phyloP scores from a whole-genome alignment of 106 monocot species.

The Platanthera zijinensis region DNA sequence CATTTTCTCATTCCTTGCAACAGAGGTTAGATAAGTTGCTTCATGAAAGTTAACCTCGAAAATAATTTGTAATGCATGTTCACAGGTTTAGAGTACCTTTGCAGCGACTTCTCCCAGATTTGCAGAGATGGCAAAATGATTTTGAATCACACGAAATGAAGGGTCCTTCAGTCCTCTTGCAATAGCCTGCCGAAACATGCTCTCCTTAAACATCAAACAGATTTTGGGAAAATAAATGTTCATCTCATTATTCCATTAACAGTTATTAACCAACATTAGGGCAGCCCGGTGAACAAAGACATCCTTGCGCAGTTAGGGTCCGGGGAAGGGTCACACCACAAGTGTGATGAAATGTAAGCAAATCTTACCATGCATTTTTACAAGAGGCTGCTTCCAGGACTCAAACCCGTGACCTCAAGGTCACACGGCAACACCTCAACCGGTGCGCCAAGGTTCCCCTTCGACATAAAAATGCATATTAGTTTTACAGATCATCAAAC shows the following conservation, averaged over 20 bases:
- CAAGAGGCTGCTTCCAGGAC: too few relatives aligned
- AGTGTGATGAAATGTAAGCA: too few relatives aligned
- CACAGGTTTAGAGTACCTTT: slow-evolving; percentile 45
- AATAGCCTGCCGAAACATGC: slow-evolving; percentile 42
- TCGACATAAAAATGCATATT: background rate
- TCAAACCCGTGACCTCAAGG: too few relatives aligned
- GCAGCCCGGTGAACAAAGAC: too few relatives aligned
- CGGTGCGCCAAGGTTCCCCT: too few relatives aligned
- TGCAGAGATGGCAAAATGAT: slow-evolving; percentile 73
- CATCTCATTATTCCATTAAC: background rate
- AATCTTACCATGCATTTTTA: too few relatives aligned
- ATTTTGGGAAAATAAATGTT: background rate
- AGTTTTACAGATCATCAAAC: too few relatives aligned
- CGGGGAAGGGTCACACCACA: too few relatives aligned
- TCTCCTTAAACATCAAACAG: slow-evolving; percentile 4
- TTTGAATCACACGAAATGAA: slow-evolving; percentile 94
- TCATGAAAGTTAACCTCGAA: background rate
- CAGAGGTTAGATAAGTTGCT: background rate
- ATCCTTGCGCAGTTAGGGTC: too few relatives aligned
- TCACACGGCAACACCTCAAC: too few relatives aligned
- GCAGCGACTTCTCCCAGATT: slow-evolving; percentile 97
- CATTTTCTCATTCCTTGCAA: background rate
- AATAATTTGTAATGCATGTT: background rate
- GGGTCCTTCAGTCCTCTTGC: slow-evolving; percentile 87
- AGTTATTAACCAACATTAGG: background rate